Conservation (phyloP, 345 rosid species). For the Combretum micranthum region DNA sequence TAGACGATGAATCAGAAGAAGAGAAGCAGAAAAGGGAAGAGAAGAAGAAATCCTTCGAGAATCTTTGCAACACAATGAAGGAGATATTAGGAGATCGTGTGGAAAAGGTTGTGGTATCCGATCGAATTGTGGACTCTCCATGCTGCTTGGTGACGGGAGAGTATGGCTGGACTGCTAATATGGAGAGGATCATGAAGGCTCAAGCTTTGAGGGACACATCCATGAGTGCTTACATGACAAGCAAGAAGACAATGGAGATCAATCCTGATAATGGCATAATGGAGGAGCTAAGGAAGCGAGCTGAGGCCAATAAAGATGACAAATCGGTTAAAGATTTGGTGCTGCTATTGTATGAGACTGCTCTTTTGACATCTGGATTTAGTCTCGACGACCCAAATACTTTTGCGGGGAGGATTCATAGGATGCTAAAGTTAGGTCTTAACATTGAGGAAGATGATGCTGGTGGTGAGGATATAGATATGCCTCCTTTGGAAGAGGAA, state of each 20-base stretch:
- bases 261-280: slow-evolving; percentile 47
- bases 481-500: slow-evolving; percentile 41
- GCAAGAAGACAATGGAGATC: slow-evolving; percentile 56
- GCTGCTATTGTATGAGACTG: slow-evolving; percentile 39
- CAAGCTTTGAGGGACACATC: slow-evolving; percentile 47
- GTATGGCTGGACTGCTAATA: slow-evolving; percentile 53
- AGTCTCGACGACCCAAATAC: slow-evolving; percentile 51
- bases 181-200: slow-evolving; percentile 58
- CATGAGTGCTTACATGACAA: slow-evolving; percentile 52
- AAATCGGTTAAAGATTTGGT: slow-evolving; percentile 52
- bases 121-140: slow-evolving; percentile 46
- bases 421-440: slow-evolving; percentile 51
- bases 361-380: slow-evolving; percentile 50
- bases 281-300: slow-evolving; percentile 53
- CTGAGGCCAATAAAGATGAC: slow-evolving; percentile 46
- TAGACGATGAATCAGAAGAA: slow-evolving; percentile 41
- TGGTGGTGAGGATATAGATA: slow-evolving; percentile 28
- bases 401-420: slow-evolving; percentile 42
- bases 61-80: slow-evolving; percentile 43
- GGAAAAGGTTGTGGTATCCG: slow-evolving; percentile 46
- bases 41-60: slow-evolving; percentile 34
- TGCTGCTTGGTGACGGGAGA: slow-evolving; percentile 51
- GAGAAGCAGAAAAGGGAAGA: slow-evolving; percentile 41
- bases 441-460: slow-evolving; percentile 38
- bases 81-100: slow-evolving; percentile 46